These are phyloP conservation scores for Naegleria fowleri DNA, from an alignment of 208 protist species.

Conservation along the genomic window DNA sequence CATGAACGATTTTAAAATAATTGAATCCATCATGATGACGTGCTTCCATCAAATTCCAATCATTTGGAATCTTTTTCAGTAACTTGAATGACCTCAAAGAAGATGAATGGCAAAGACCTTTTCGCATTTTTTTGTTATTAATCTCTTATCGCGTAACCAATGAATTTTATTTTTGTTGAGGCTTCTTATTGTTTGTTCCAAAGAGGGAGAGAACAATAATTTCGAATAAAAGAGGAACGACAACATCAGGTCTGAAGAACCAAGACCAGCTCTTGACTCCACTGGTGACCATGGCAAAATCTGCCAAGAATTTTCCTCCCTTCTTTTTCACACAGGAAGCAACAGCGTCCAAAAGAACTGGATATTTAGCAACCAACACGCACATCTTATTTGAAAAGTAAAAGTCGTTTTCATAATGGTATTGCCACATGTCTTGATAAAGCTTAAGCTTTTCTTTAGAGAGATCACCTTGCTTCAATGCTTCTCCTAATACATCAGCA, in stretches of 20 bases:
- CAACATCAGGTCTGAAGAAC: conserved; percentile 8
- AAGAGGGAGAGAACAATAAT: background rate
- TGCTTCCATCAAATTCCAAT: too few species aligned
- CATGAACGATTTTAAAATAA: too few species aligned
- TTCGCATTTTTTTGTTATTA: too few species aligned
- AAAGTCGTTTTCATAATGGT: background rate
- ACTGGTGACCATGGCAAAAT: background rate
- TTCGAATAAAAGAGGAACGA: background rate
- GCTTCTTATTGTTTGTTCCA: background rate
- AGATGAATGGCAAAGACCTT: too few species aligned
- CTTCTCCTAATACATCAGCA: background rate
- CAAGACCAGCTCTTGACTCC: background rate
- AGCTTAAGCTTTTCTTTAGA: background rate
- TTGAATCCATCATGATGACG: too few species aligned
- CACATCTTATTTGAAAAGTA: background rate
- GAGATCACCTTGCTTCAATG: background rate
- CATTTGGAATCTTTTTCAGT: too few species aligned
- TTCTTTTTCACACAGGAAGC: background rate
- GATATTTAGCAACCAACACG: background rate
- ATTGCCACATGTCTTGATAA: background rate
- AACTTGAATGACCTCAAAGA: too few species aligned
- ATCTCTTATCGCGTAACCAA: too few species aligned
- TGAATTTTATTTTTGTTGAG: too few species aligned
- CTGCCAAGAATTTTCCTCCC: background rate
- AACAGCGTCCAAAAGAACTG: background rate